Conservation (phyloP, 1,139 yeast species). For the Magnusiomyces paraingens region DNA sequence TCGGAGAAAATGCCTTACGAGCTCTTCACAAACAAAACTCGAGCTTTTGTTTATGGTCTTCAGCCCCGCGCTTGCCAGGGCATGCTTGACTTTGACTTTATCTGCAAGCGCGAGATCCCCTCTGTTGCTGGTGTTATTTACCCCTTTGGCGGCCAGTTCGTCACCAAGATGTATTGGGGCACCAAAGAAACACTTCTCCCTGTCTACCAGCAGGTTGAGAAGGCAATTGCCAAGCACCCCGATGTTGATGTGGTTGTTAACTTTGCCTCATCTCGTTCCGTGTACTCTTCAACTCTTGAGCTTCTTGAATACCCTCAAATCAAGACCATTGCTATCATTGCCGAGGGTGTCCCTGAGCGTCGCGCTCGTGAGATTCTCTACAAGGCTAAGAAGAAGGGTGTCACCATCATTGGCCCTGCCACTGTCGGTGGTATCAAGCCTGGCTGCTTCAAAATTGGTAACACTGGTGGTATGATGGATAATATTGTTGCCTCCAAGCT, state of each 20-base stretch:
- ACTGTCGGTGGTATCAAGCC: constrained; percentile 47
- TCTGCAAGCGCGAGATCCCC: constrained; percentile 41
- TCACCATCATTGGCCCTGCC: constrained; percentile 44
- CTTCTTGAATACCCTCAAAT: constrained; percentile 42
- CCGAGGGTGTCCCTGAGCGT: constrained; percentile 46
- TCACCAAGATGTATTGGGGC: constrained; percentile 46
- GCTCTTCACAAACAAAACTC: constrained; percentile 38
- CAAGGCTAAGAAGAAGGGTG: constrained; percentile 41
- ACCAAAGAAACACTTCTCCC: constrained; percentile 43
- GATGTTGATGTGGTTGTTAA: constrained; percentile 45
- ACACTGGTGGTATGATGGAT: constrained; percentile 48
- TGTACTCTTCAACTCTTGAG: constrained; percentile 43
- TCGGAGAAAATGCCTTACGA: constrained; percentile 28
- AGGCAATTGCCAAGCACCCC: constrained; percentile 41
- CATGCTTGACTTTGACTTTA: constrained; percentile 43
- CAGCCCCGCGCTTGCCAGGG: constrained; percentile 46
- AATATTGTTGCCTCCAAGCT: constrained; percentile 44
- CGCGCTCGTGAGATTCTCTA: constrained; percentile 42
- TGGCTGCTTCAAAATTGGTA: constrained; percentile 44
- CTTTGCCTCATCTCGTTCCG: constrained; percentile 44
- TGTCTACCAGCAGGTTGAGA: constrained; percentile 39
- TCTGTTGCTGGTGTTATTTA: constrained; percentile 45
- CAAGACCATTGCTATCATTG: constrained; percentile 43
- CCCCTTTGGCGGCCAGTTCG: constrained; percentile 43
- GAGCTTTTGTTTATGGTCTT: constrained; percentile 40